Base-by-base conservation (phyloP, 148 eudicot species). In the Amaranthus palmeri region DNA sequence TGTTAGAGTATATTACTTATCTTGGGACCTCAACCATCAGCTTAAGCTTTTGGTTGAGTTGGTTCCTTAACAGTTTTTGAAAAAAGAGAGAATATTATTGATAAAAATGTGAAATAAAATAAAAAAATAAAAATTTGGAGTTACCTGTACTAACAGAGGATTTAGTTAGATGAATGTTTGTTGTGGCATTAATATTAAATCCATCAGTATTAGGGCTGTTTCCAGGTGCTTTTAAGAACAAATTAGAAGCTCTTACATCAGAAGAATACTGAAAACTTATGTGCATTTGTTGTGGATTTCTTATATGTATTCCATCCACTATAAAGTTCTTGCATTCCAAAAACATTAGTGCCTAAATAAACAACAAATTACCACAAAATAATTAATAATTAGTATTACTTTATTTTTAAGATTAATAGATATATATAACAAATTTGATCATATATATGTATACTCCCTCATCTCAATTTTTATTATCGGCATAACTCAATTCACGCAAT, bases 121-220 rank as follows among this genome's bases (percentile, higher is more conserved):
- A n/a, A 25, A 25, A 25, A 25, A 25, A 25, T 0, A 0, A 25
- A 25, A 25, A 25, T 25, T 25, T 25, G 50, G 68, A 51, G 11
- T 70, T 76, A 92, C 96, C 98, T 82, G 98, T 93, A 64, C 68
- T 59, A 7, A 93, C 83, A 57, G 46, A 60, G 15, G 92, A 91
- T 17, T 66, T 78, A 36, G 51, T 41, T 55, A 93, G 79, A 36
- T 58, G 61, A 46, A 93, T 79, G 67, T 88, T 83, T 54, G 78
- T 68, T 11, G 92, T 78, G 3, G 56, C 83, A 0, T 92, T 83
- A 58, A 93, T 68, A 77, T 93, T 96, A 71, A 93, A 86, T 48
- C 96, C 98, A 71, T 93, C 98, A 0, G 98, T 93, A 62, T 93
- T 93, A 42, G 98, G 98, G 77, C 98, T 93, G 0, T 65, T 43